Conservation (phyloP, 2,329 filamentous ascomycete genomes). For the Scorias spongiosa region DNA sequence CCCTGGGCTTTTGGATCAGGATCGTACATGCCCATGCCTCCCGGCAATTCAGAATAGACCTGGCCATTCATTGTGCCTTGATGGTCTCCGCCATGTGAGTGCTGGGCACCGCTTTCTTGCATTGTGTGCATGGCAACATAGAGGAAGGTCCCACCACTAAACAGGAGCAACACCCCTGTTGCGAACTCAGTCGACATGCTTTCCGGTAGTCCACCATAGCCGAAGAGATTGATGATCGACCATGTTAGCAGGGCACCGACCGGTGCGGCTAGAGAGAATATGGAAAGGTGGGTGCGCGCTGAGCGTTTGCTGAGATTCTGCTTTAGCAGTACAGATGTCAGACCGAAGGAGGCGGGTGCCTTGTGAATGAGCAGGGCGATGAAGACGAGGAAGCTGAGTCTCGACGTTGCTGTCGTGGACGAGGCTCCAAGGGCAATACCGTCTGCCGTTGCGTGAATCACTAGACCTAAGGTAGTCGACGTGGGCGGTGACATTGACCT, state of each 20-base stretch:
- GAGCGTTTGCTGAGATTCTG: constrained; percentile 80
- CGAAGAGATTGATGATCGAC: constrained; percentile 58
- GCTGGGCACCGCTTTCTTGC: constrained; percentile 51
- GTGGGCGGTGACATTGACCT: constrained; percentile 14
- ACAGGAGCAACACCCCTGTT: constrained; percentile 85
- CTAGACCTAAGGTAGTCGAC: constrained; percentile 66
- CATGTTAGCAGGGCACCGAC: constrained; percentile 74
- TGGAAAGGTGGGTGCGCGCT: constrained; percentile 67
- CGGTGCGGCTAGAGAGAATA: constrained; percentile 86
- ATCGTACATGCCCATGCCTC: not conserved
- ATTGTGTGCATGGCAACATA: constrained; percentile 99
- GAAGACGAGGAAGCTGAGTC: constrained; percentile 82
- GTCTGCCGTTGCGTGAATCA: constrained; percentile 89
- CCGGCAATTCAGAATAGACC: not conserved
- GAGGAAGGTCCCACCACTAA: constrained; percentile 91
- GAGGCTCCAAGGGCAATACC: constrained; percentile 93
- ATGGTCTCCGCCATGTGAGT: constrained; percentile 27
- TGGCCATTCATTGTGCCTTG: constrained; percentile 4
- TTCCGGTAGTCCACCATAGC: constrained; percentile 42
- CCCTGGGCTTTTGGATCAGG: not conserved
- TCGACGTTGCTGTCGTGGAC: constrained; percentile 43
- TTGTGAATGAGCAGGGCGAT: constrained; percentile 96
- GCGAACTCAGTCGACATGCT: constrained; percentile 57
- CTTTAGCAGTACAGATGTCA: constrained; percentile 79
- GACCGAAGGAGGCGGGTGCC: constrained; percentile 78